A percentile compares a stretch with the other conserved stretches of the same genome.
Conservation (phyloP, 495 filamentous ascomycete species). For the Cudoniella acicularis region DNA sequence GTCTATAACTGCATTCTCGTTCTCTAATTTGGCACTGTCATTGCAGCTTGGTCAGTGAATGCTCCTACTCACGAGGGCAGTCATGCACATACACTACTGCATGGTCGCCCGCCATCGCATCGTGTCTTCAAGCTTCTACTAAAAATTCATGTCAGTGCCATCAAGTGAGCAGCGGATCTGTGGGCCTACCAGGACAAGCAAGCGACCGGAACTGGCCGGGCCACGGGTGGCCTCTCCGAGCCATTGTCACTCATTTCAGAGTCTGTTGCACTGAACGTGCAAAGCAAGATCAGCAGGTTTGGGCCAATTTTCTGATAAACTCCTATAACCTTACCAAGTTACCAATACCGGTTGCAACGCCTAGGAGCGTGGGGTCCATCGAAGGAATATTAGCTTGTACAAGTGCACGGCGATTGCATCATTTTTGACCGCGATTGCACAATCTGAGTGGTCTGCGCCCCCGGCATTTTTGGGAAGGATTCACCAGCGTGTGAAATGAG, state of each 20-base stretch:
- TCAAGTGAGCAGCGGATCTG: conserved; percentile 1
- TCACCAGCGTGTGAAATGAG: background rate
- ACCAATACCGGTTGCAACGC: background rate
- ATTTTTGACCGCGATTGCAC: conserved; percentile 1
- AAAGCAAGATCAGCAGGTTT: background rate
- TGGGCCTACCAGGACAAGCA: conserved; percentile 1
- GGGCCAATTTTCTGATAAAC: background rate
- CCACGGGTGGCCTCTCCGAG: background rate
- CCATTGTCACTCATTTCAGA: conserved; percentile 1
- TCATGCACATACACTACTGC: background rate
- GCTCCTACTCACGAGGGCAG: background rate
- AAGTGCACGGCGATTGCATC: background rate
- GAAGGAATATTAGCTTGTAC: background rate
- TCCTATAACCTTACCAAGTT: background rate
- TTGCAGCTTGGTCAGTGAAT: background rate
- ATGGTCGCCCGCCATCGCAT: background rate
- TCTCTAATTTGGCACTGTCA: conserved; percentile 2
- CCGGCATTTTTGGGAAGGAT: background rate
- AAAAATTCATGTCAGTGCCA: background rate
- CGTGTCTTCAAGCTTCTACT: conserved; percentile 3
- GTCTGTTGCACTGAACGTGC: conserved; percentile 1
- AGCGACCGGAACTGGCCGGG: background rate
- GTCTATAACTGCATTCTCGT: conserved; percentile 3
- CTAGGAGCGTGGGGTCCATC: background rate
- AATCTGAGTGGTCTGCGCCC: background rate